Percentiles rank a stretch among this genome's conserved stretches.
Evolutionary conservation across 1,284 basidiomycete genomes (phyloP).

Genomic region (Gymnopus androsaceus): DNA sequence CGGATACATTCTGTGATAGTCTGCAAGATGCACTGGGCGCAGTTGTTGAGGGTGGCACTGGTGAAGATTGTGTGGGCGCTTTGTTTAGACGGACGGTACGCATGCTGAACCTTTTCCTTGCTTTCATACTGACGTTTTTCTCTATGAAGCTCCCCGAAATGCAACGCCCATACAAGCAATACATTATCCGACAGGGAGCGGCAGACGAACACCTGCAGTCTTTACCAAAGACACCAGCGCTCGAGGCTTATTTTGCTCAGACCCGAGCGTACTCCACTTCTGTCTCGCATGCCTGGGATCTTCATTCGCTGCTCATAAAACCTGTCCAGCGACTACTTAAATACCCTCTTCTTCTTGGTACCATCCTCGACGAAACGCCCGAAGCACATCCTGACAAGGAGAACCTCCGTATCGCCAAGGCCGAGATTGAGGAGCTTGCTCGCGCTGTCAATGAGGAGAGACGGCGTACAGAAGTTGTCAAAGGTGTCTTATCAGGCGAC

Average conservation of each 20-base stretch:
- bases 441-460: constrained; percentile 86
- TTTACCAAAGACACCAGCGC: constrained; percentile 57
- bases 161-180: constrained; percentile 79
- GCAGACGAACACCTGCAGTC: constrained; percentile 72
- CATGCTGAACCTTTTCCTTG: constrained; percentile 10
- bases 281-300: constrained; percentile 90
- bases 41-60: constrained; percentile 52
- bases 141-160: constrained; percentile 69
- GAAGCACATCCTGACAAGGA: constrained; percentile 75
- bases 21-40: constrained; percentile 60
- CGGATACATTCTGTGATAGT: constrained; percentile 64
- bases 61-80: constrained; percentile 75
- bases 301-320: constrained; percentile 89
- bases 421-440: constrained; percentile 76
- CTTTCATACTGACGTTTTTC: constrained; percentile 6
- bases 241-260: constrained; percentile 67
- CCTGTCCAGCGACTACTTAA: constrained; percentile 92
- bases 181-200: constrained; percentile 84
- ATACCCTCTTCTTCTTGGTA: constrained; percentile 83
- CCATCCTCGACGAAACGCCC: constrained; percentile 81
- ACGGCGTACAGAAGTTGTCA: constrained; percentile 83
- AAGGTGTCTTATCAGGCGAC: constrained; percentile 54
- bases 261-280: constrained; percentile 70
- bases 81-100: constrained; percentile 75
- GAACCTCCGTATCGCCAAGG: constrained; percentile 64